These are phyloP conservation scores for Neurospora pannonica DNA, from an alignment of 495 filamentous ascomycete species.

Conservation along the genomic window DNA sequence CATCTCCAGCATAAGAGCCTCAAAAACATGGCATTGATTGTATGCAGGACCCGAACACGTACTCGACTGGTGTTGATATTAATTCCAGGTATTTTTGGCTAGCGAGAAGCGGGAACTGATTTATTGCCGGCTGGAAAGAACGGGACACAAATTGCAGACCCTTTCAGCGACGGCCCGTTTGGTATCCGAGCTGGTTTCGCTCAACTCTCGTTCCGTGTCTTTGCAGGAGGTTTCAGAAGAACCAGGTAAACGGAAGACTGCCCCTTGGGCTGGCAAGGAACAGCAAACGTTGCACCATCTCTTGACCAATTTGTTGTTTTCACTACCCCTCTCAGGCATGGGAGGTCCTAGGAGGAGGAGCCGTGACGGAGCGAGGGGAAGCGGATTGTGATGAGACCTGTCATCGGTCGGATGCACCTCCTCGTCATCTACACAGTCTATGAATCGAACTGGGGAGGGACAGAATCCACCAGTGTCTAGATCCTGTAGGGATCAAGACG, in stretches of 20 bases:
- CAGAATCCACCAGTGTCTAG: neutral
- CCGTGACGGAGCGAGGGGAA: neutral
- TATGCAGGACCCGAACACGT: neutral
- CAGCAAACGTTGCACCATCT: neutral
- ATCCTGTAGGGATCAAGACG: neutral
- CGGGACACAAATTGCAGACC: neutral
- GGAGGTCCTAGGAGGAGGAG: neutral
- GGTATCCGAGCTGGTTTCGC: neutral
- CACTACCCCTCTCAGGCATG: neutral
- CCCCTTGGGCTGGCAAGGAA: neutral
- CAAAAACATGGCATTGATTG: neutral
- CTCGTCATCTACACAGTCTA: neutral
- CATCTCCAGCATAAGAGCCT: neutral
- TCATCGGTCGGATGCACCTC: neutral
- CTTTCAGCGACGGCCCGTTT: neutral
- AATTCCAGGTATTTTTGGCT: neutral
- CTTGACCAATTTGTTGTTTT: neutral
- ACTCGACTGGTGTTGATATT: neutral
- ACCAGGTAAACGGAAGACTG: neutral
- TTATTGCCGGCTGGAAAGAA: neutral
- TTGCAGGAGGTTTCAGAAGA: neutral
- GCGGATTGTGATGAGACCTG: neutral
- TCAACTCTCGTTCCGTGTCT: neutral
- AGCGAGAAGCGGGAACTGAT: neutral
- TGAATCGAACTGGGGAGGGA: neutral